Evolutionary conservation across 352 stramenopile genomes (phyloP).

Genomic region (Phytophthora pinifolia): DNA sequence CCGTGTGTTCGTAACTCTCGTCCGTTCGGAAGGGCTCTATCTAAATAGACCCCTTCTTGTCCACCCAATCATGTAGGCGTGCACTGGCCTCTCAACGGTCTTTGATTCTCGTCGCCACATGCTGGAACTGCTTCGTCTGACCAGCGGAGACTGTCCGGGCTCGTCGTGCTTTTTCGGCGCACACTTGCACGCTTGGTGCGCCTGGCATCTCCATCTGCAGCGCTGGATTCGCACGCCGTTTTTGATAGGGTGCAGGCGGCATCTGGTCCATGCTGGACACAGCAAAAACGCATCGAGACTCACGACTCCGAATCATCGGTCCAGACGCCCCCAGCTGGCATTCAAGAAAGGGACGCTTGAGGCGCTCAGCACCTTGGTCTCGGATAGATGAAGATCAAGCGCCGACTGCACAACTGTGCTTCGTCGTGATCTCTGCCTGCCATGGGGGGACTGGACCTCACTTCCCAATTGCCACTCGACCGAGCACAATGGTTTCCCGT

Average conservation of each 20-base stretch:
- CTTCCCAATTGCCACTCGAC: slow-evolving; percentile 13
- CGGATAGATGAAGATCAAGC: slow-evolving; percentile 26
- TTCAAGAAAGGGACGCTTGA: slow-evolving; percentile 23
- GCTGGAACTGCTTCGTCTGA: slow-evolving; percentile 10
- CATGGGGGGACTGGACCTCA: not conserved
- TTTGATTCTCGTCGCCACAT: slow-evolving; percentile 6
- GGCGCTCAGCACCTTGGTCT: slow-evolving; percentile 20
- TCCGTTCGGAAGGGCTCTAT: slow-evolving; percentile 15
- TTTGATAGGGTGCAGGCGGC: slow-evolving; percentile 7
- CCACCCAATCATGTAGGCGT: slow-evolving; percentile 7
- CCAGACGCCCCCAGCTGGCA: slow-evolving; percentile 19
- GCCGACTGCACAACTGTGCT: not conserved
- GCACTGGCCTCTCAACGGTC: slow-evolving; percentile 11
- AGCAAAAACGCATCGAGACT: slow-evolving; percentile 12
- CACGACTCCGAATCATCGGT: slow-evolving; percentile 6
- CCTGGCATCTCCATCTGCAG: slow-evolving; percentile 19
- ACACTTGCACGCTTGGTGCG: slow-evolving; percentile 1
- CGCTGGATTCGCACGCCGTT: slow-evolving; percentile 3
- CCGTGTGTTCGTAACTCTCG: slow-evolving; percentile 19
- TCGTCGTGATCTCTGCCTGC: not conserved
- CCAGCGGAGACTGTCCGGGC: slow-evolving; percentile 8
- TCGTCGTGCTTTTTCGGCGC: not conserved
- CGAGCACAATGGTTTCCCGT: slow-evolving; percentile 12
- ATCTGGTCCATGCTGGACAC: slow-evolving; percentile 2
- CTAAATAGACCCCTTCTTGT: slow-evolving; percentile 21